A percentile compares a stretch with the other conserved stretches of the same genome.
phyloP scores from a whole-genome alignment of 345 rosid genomes.

The Eucalyptus pauciflora region DNA sequence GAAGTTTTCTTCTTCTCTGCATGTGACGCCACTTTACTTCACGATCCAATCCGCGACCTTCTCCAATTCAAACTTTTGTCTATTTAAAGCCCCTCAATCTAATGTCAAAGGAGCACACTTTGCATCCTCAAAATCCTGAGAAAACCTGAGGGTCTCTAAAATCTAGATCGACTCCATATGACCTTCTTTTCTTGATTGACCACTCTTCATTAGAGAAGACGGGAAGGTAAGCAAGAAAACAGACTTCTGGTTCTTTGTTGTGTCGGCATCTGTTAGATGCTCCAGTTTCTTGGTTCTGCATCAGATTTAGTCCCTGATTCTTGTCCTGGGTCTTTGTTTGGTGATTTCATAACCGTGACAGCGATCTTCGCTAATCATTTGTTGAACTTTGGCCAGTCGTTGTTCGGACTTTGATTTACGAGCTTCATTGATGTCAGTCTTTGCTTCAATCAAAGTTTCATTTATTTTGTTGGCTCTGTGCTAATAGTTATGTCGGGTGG shows the following conservation, averaged over 20 bases:
- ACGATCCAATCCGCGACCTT: not conserved
- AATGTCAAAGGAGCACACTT: not conserved
- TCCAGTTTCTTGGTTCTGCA: not conserved
- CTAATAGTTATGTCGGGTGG: not conserved
- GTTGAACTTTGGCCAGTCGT: not conserved
- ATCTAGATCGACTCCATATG: not conserved
- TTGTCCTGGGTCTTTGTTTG: not conserved
- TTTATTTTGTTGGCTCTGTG: not conserved
- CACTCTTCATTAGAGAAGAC: not conserved
- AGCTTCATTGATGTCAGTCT: not conserved
- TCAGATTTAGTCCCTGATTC: not conserved
- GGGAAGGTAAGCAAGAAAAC: not conserved
- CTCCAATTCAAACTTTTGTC: not conserved
- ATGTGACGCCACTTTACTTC: not conserved
- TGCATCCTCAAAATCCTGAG: not conserved
- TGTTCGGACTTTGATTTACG: not conserved
- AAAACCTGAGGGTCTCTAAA: not conserved
- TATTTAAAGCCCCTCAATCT: not conserved
- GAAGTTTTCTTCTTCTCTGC: not conserved
- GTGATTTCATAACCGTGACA: not conserved
- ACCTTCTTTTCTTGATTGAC: not conserved
- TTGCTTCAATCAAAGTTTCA: not conserved
- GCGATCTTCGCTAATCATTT: not conserved
- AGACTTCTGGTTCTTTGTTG: not conserved
- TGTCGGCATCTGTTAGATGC: not conserved